These are phyloP conservation scores for Scedosporium dehoogii DNA, from an alignment of 2,329 filamentous ascomycete species.

Conservation along the genomic window DNA sequence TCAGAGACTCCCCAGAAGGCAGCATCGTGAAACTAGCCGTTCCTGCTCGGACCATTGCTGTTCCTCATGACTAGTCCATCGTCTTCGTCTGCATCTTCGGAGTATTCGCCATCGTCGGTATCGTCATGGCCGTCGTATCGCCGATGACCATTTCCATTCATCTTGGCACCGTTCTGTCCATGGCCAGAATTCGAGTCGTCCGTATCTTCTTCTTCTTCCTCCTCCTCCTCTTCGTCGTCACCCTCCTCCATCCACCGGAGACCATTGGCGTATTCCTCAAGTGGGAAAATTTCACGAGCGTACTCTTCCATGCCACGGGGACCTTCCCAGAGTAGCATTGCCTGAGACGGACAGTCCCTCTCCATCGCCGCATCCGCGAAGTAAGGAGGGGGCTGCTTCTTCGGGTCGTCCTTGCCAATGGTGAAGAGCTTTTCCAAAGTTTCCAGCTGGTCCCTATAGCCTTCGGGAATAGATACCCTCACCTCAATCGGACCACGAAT, in stretches of 20 bases:
- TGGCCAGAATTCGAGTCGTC: conserved; percentile 6
- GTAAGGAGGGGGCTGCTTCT: conserved; percentile 48
- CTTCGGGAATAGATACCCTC: conserved; percentile 74
- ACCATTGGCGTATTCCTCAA: conserved; percentile 92
- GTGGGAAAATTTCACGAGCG: conserved; percentile 82
- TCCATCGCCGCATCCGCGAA: conserved; percentile 51
- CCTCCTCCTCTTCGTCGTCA: conserved; percentile 24
- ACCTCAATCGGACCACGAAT: conserved; percentile 70
- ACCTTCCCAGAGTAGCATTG: conserved; percentile 81
- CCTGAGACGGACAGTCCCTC: conserved; percentile 59
- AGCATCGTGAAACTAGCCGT: conserved; percentile 36
- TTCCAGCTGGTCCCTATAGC: conserved; percentile 82
- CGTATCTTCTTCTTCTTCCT: conserved; percentile 36
- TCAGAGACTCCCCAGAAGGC: background rate
- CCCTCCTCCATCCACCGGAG: conserved; percentile 78
- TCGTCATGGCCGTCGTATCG: conserved; percentile 31
- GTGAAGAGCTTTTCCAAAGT: conserved; percentile 52
- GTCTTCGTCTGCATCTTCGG: conserved; percentile 43
- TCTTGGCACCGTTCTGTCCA: conserved; percentile 3
- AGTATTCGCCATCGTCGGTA: conserved; percentile 27
- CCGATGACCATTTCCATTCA: conserved; percentile 5
- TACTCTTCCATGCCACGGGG: conserved; percentile 89
- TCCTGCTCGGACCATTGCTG: conserved; percentile 48
- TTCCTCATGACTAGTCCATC: conserved; percentile 49
- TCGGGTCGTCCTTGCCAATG: conserved; percentile 37